Conservation (phyloP, 1,284 basidiomycete species). For the Dichomitus squalens region DNA sequence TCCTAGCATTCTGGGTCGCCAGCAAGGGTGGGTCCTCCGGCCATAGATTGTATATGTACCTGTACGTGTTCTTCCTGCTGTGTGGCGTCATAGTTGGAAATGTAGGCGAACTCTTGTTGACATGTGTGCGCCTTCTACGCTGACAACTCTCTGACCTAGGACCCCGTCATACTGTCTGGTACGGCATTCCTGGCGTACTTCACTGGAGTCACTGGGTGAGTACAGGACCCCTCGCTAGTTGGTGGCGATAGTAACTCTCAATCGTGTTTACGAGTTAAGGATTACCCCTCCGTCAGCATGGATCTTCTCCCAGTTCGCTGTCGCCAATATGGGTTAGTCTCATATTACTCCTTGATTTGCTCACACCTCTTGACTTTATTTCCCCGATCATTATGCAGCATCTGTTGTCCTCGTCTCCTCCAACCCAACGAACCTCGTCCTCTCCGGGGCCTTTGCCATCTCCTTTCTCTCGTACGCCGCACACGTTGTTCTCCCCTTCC, state of each 20-base stretch:
- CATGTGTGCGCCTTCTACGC: neutral
- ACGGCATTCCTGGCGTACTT: constrained; percentile 90
- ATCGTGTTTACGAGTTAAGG: no score
- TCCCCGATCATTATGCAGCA: no score
- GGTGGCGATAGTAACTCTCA: neutral
- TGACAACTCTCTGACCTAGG: constrained; percentile 39
- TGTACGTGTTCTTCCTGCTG: constrained; percentile 35
- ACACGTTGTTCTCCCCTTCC: constrained; percentile 71
- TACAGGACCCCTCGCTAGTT: constrained; percentile 26
- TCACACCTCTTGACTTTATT: no score
- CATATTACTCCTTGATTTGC: neutral
- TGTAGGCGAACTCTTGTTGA: constrained; percentile 33
- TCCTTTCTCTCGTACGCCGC: constrained; percentile 52
- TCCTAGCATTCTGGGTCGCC: constrained; percentile 77
- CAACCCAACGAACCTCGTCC: constrained; percentile 71
- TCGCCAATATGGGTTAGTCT: constrained; percentile 80
- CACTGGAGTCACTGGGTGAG: constrained; percentile 66
- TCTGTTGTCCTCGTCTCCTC: constrained; percentile 68
- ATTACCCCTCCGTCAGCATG: constrained; percentile 63
- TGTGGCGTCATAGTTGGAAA: constrained; percentile 88
- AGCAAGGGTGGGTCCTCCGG: constrained; percentile 47
- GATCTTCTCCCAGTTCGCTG: constrained; percentile 71
- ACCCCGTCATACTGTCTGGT: constrained; percentile 84
- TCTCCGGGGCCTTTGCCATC: constrained; percentile 61
- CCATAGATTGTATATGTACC: constrained; percentile 58